These are phyloP conservation scores for Pythium folliculosum DNA, from an alignment of 352 stramenopile genomes.

Conservation along the genomic window DNA sequence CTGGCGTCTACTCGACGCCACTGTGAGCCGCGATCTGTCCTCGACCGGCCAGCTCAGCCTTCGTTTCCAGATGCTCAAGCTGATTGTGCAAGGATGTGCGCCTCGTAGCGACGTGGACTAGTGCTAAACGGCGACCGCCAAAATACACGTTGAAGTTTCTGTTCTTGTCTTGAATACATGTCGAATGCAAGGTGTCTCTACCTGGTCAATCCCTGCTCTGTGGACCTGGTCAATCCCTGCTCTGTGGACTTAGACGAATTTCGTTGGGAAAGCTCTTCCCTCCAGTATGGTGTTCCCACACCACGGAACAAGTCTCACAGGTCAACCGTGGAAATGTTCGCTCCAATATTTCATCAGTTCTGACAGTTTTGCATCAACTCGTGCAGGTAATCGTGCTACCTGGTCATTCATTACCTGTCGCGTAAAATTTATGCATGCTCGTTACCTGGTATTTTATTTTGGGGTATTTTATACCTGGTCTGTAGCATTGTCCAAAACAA, in stretches of 20 bases:
- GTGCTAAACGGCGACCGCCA: too few relatives aligned
- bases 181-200: neutral
- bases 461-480: neutral
- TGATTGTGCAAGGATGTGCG: neutral
- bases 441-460: neutral
- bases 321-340: neutral
- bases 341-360: neutral
- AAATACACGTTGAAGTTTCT: neutral
- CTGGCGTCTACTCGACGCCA: neutral
- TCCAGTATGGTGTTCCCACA: neutral
- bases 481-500: too few relatives aligned
- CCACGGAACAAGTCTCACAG: neutral
- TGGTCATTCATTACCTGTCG: neutral
- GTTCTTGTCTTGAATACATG: neutral
- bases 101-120: too few relatives aligned
- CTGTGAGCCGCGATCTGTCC: constrained; percentile 1
- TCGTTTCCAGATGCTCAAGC: neutral
- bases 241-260: neutral
- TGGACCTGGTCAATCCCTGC: too few relatives aligned
- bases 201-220: neutral
- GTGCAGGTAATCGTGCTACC: neutral
- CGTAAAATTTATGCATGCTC: neutral
- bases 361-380: neutral
- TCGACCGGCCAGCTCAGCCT: neutral
- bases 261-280: neutral